phyloP scores from a whole-genome alignment of 306 rosid genomes.

The Lathyrus oleraceus region DNA sequence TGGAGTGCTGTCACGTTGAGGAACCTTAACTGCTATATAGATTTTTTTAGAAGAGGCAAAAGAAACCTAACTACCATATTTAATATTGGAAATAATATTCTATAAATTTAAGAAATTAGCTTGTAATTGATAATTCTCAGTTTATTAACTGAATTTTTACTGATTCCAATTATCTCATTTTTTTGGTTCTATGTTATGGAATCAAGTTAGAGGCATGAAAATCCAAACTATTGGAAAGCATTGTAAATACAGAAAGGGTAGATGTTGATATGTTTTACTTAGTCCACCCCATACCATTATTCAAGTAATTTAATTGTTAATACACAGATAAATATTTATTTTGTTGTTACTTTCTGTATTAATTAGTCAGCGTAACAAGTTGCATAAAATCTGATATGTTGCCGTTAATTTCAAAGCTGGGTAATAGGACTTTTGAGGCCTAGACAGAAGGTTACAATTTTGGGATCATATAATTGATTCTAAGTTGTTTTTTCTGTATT shows the following conservation, averaged over 20 bases:
- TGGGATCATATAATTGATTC: no score
- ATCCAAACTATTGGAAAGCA: slow-evolving; percentile 27
- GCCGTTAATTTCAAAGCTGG: slow-evolving; percentile 39
- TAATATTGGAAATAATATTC: slow-evolving; percentile 4
- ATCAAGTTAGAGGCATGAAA: neutral
- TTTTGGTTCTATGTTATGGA: neutral
- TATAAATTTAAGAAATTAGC: slow-evolving; percentile 2
- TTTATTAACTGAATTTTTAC: slow-evolving; percentile 13
- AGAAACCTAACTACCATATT: slow-evolving; percentile 3
- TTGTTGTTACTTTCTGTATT: neutral
- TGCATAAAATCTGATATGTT: slow-evolving; percentile 24
- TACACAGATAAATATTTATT: neutral
- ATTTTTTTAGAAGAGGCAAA: neutral
- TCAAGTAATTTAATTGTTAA: slow-evolving; percentile 16
- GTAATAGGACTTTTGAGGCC: neutral
- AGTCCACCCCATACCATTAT: slow-evolving; percentile 35
- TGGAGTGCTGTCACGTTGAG: slow-evolving; percentile 38
- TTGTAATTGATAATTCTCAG: neutral
- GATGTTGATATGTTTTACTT: slow-evolving; percentile 46
- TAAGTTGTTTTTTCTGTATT: no score
- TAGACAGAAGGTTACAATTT: no score
- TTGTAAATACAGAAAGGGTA: slow-evolving; percentile 41
- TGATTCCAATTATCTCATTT: neutral
- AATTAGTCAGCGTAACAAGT: slow-evolving; percentile 30
- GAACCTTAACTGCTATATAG: neutral